A percentile compares a stretch with the other conserved stretches of the same genome.
phyloP scores from a whole-genome alignment of 768 basidiomycete species.

The Suillus placidus region DNA sequence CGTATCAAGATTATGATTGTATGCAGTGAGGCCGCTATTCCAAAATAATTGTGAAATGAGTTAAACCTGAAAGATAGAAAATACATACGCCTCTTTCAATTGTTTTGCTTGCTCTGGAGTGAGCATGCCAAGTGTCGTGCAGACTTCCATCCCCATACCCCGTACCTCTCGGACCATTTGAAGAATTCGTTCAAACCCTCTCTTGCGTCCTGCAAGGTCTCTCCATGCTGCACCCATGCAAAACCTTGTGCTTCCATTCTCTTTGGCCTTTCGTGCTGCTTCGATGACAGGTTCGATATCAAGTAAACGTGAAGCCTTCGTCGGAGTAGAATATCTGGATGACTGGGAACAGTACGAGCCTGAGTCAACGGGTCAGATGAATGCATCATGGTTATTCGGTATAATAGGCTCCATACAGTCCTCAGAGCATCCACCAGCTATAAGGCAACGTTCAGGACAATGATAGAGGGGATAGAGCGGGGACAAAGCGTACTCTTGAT shows the following conservation, averaged over 20 bases:
- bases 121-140: conserved; percentile 98
- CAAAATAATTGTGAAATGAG: conserved; percentile 13
- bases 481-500: conserved; percentile 82
- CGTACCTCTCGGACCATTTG: conserved; percentile 90
- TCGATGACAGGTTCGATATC: conserved; percentile 91
- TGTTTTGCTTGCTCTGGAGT: conserved; percentile 88
- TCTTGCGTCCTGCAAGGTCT: conserved; percentile 88
- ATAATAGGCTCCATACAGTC: conserved; percentile 67
- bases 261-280: conserved; percentile 92
- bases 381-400: not conserved
- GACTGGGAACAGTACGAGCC: conserved; percentile 99
- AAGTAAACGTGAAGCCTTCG: conserved; percentile 84
- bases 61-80: conserved; percentile 10
- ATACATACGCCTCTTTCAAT: conserved; percentile 86
- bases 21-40: conserved; percentile 85
- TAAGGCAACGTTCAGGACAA: conserved; percentile 14
- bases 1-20: conserved; percentile 99
- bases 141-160: conserved; percentile 99
- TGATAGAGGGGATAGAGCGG: conserved; percentile 27
- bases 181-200: conserved; percentile 91
- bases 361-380: conserved; percentile 31
- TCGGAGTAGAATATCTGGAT: conserved; percentile 86
- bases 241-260: conserved; percentile 94
- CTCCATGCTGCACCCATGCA: conserved; percentile 99
- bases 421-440: conserved; percentile 94